Evolutionary conservation across 306 rosid genomes (phyloP).

Genomic region (Herpetospermum pedunculosum): DNA sequence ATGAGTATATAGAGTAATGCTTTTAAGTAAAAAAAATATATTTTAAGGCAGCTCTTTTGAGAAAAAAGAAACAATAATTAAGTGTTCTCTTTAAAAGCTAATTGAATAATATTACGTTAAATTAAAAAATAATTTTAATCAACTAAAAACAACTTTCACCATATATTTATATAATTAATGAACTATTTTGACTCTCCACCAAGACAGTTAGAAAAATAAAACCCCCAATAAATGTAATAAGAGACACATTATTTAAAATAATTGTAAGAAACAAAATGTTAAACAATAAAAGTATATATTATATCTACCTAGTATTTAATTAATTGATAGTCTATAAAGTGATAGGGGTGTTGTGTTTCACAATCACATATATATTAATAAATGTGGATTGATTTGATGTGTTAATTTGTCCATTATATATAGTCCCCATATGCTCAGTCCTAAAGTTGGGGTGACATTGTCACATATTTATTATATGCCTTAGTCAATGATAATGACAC

Average conservation of each 20-base stretch:
- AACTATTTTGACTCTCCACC: no score
- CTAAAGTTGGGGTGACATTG: constrained; percentile 1
- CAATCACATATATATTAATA: not conserved
- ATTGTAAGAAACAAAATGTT: not conserved
- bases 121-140: no score
- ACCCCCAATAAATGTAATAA: not conserved
- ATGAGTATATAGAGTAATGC: no score
- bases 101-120: no score
- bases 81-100: no score
- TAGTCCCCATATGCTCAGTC: not conserved
- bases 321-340: not conserved
- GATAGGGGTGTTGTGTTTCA: not conserved
- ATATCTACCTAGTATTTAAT: not conserved
- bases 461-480: not conserved
- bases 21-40: no score
- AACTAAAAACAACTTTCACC: no score
- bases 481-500: constrained; percentile 2
- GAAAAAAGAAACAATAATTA: no score
- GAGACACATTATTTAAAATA: not conserved
- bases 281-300: not conserved
- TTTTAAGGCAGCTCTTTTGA: no score
- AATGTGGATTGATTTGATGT: not conserved
- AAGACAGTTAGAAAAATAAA: no score
- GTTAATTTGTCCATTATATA: not conserved
- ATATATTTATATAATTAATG: no score